Percentiles rank a stretch among this genome's conserved stretches.
phyloP scores from a whole-genome alignment of 768 basidiomycete species.

The Suillus brevipes region DNA sequence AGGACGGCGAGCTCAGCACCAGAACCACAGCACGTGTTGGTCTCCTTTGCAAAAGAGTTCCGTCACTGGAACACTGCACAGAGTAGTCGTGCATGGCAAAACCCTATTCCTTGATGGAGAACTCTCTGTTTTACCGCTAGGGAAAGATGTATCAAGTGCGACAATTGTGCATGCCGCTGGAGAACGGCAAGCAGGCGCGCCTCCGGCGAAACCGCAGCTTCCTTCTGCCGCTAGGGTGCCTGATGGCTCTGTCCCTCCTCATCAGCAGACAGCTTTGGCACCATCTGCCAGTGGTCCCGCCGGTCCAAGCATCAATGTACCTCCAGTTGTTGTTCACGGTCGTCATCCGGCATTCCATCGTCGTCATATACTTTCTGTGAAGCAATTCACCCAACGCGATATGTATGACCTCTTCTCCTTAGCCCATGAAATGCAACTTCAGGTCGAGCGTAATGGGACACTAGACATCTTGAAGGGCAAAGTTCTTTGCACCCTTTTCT shows the following conservation, averaged over 20 bases:
- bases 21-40: slow-evolving; percentile 58
- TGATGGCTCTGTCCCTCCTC: slow-evolving; percentile 17
- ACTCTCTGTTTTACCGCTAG: slow-evolving; percentile 56
- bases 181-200: slow-evolving; percentile 27
- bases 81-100: slow-evolving; percentile 87
- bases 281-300: background rate
- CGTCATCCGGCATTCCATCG: slow-evolving; percentile 89
- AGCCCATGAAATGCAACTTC: slow-evolving; percentile 95
- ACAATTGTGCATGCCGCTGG: slow-evolving; percentile 44
- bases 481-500: slow-evolving; percentile 90
- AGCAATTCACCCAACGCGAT: slow-evolving; percentile 87
- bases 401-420: slow-evolving; percentile 92
- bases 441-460: slow-evolving; percentile 87
- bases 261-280: slow-evolving; percentile 15
- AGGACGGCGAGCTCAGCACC: slow-evolving; percentile 67
- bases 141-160: slow-evolving; percentile 72
- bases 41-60: slow-evolving; percentile 72
- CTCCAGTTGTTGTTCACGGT: slow-evolving; percentile 21
- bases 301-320: slow-evolving; percentile 8
- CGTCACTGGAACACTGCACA: slow-evolving; percentile 77
- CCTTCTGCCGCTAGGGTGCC: slow-evolving; percentile 35
- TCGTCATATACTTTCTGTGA: slow-evolving; percentile 91
- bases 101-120: slow-evolving; percentile 89
- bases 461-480: slow-evolving; percentile 90
- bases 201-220: slow-evolving; percentile 28